phyloP scores from a whole-genome alignment of 768 basidiomycete genomes.

The Trametes maxima region DNA sequence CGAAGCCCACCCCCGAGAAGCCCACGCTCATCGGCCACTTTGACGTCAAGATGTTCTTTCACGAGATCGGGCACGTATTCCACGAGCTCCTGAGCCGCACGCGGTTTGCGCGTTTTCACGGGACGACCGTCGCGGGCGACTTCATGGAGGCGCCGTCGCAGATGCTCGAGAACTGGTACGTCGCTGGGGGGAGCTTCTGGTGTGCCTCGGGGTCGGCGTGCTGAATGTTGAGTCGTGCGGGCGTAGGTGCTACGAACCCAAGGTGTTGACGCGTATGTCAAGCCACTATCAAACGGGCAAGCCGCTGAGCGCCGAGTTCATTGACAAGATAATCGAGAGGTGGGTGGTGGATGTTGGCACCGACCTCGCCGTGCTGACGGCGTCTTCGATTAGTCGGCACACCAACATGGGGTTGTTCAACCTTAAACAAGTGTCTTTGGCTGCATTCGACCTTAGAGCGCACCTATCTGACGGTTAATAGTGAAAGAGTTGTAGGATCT shows the following conservation, averaged over 20 bases:
- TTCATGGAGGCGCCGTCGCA: constrained; percentile 90
- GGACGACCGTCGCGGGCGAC: constrained; percentile 60
- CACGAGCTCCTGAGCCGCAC: constrained; percentile 65
- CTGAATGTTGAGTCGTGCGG: not conserved
- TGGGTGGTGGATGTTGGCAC: constrained; percentile 29
- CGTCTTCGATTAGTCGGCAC: constrained; percentile 45
- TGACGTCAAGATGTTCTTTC: constrained; percentile 89
- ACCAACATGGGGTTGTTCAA: constrained; percentile 83
- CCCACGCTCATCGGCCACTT: constrained; percentile 84
- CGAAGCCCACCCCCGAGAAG: constrained; percentile 76
- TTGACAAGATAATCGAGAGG: constrained; percentile 81
- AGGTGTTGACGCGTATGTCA: constrained; percentile 76
- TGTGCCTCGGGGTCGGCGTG: not conserved
- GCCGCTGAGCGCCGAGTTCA: constrained; percentile 69
- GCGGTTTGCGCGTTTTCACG: constrained; percentile 79
- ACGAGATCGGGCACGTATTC: constrained; percentile 72
- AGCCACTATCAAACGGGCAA: constrained; percentile 75
- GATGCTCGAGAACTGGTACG: constrained; percentile 89
- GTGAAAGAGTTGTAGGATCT: too few species aligned
- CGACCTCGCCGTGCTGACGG: not conserved
- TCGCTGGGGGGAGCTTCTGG: not conserved
- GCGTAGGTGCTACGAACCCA: constrained; percentile 37
- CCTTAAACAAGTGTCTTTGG: constrained; percentile 83
- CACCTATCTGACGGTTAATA: constrained; percentile 64
- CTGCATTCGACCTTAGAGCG: constrained; percentile 73